Base-by-base conservation (phyloP, 2,329 filamentous ascomycete species). In the Epichloe coenophiala region DNA sequence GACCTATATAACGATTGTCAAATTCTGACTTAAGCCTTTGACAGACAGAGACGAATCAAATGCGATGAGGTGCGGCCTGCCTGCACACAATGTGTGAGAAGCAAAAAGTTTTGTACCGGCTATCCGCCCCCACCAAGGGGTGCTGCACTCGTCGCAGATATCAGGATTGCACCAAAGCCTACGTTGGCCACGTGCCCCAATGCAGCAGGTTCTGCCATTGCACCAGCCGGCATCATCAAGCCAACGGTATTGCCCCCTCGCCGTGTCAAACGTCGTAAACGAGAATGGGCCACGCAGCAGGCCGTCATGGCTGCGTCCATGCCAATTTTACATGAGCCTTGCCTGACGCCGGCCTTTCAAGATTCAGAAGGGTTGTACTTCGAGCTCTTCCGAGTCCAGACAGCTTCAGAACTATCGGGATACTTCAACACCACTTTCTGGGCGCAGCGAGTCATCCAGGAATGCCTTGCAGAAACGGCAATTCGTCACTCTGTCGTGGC, bases 381-480 rank as follows among this genome's bases (percentile, higher is more conserved):
- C 58, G 73, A 80, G 51, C 65, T 83, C 12, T 84, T 84, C 57
- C 74, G 75, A 41, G 68, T 74, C 27, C 77, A 78, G 42, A 83
- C 82, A 0, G 77, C 80, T 1, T 75, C 67, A 45, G 79, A 83
- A 58, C 67, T 85, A 6, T 83, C 81, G 0, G 81, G 82, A 12
- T 84, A 81, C 60, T 85, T 85, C 54, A 78, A 84, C 59, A 77
- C 74, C 19, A 70, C 74, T 2, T 85, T 85, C 59, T 86, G 81
- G 81, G 80, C 73, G 1, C 70, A 73, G 42, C 74, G 75, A 36
- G 80, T 85, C 2, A 62, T 84, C 9, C 77, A 80, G 56, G 79
- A 81, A 61, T 83, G 79, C 48, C 78, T 84, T 55, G 70, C 71
- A 1, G 77, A 83, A 58, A 67, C 74, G 12, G 73, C 80, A 27